phyloP scores from a whole-genome alignment of 1,284 basidiomycete genomes.

The Puccinia horiana region DNA sequence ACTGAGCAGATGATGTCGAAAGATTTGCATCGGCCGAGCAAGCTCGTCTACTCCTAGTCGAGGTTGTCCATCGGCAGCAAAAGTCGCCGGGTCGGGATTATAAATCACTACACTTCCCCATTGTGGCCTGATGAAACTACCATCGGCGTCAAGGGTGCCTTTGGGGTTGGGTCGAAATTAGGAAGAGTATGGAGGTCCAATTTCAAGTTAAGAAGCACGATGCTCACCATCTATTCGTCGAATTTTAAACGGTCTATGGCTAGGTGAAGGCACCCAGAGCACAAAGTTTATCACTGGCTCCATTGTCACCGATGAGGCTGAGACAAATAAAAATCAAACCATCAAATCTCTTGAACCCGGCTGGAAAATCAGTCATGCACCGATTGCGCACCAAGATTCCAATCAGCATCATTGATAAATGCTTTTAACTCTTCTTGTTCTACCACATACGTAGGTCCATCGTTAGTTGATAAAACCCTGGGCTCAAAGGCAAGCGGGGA shows the following conservation, averaged over 20 bases:
- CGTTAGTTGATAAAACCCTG: constrained; percentile 17
- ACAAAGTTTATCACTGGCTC: constrained; percentile 92
- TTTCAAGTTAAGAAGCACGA: not conserved
- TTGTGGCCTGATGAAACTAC: constrained; percentile 85
- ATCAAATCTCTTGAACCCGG: not conserved
- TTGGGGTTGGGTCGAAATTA: not conserved
- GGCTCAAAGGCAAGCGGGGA: constrained; percentile 84
- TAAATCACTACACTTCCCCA: constrained; percentile 87
- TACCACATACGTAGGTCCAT: constrained; percentile 60
- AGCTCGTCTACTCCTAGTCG: constrained; percentile 53
- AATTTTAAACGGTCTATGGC: constrained; percentile 71
- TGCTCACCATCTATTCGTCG: constrained; percentile 66
- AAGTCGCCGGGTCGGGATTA: constrained; percentile 64
- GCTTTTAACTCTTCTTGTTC: constrained; percentile 78
- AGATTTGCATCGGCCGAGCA: constrained; percentile 67
- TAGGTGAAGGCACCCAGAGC: constrained; percentile 77
- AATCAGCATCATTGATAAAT: constrained; percentile 93
- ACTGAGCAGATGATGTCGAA: constrained; percentile 59
- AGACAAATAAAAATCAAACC: not conserved
- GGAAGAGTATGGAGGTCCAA: not conserved
- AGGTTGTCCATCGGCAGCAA: constrained; percentile 54
- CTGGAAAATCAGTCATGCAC: not conserved
- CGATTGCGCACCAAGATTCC: constrained; percentile 72
- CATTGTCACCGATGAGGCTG: constrained; percentile 78
- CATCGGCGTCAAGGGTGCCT: constrained; percentile 37